Conservation (phyloP, 768 basidiomycete species). For the Royoungia palumana region DNA sequence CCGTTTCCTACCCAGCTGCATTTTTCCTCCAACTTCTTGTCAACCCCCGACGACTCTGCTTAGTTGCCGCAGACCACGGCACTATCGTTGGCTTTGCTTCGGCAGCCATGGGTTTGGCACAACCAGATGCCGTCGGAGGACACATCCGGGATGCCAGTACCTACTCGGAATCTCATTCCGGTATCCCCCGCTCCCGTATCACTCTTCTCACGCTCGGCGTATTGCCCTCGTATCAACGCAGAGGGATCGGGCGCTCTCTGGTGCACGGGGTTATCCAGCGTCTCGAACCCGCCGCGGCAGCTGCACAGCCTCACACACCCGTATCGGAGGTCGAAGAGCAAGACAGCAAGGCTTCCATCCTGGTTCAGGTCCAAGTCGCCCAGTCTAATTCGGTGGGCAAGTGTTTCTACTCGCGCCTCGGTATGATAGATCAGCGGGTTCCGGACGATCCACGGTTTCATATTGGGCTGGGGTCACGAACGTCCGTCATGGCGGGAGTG, state of each 20-base stretch:
- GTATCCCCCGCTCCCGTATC: conserved; percentile 11
- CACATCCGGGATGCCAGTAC: background rate
- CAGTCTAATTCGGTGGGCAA: conserved; percentile 24
- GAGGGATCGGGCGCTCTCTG: conserved; percentile 28
- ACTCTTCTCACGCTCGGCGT: conserved; percentile 33
- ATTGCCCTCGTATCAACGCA: conserved; percentile 24
- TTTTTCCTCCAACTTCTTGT: conserved; percentile 33
- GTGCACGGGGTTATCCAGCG: conserved; percentile 28
- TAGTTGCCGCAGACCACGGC: conserved; percentile 23
- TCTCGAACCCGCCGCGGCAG: conserved; percentile 12
- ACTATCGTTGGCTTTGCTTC: conserved; percentile 29
- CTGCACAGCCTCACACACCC: background rate
- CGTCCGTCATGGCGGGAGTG: conserved; percentile 26
- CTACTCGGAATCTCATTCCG: conserved; percentile 1
- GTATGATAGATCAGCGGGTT: conserved; percentile 25
- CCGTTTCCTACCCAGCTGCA: conserved; percentile 26
- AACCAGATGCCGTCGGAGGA: background rate
- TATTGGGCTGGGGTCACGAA: conserved; percentile 18
- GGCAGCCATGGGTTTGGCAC: conserved; percentile 14
- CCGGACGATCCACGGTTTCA: conserved; percentile 6
- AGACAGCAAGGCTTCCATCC: conserved; percentile 16
- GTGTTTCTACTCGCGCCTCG: conserved; percentile 27
- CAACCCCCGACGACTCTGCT: conserved; percentile 28
- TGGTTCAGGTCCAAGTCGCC: conserved; percentile 29
- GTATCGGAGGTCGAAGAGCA: background rate